These are phyloP conservation scores for Penicillium brevicompactum DNA, from an alignment of 2,329 filamentous ascomycete genomes.

Conservation along the genomic window DNA sequence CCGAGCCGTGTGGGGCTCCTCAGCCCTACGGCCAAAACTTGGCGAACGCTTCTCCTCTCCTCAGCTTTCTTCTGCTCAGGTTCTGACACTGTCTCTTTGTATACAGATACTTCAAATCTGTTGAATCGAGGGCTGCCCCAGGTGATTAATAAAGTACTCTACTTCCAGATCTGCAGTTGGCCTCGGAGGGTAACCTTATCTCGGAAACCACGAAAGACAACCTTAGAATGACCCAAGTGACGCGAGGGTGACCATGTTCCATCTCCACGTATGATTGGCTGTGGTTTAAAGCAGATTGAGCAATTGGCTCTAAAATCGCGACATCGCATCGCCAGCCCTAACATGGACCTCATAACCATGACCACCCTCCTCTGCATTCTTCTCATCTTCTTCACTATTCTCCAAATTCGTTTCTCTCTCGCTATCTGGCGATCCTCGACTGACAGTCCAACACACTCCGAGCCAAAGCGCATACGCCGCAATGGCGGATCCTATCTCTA, in stretches of 20 bases:
- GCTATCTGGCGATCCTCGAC: background rate
- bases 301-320: constrained; percentile 5
- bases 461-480: constrained; percentile 1
- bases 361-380: background rate
- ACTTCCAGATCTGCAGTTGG: too few species aligned
- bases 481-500: constrained; percentile 7
- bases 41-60: background rate
- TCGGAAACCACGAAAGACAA: background rate
- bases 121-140: too few species aligned
- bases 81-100: too few species aligned
- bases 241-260: background rate
- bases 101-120: too few species aligned
- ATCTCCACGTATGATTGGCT: background rate
- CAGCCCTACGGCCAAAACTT: constrained; percentile 2
- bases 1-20: background rate
- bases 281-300: background rate
- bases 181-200: background rate
- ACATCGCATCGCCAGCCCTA: constrained; percentile 5
- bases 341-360: background rate
- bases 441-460: background rate
- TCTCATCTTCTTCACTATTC: background rate
- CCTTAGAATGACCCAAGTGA: background rate
- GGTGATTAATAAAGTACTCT: too few species aligned
- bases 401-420: constrained; percentile 3
- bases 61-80: too few species aligned